Evolutionary conservation across 2,329 filamentous ascomycete species (phyloP).

Genomic region (Ophiostoma sp.): DNA sequence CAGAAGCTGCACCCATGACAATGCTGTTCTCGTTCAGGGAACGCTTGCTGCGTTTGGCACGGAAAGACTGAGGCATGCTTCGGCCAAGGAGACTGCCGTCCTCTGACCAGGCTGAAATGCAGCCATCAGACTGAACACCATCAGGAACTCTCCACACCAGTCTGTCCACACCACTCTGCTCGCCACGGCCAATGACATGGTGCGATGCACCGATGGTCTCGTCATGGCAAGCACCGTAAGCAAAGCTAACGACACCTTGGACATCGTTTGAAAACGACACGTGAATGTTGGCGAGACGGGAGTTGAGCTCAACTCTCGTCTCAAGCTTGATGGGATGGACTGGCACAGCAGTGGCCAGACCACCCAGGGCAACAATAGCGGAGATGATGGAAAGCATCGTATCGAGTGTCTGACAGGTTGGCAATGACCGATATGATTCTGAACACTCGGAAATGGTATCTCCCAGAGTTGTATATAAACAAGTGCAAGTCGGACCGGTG

Average conservation of each 20-base stretch:
- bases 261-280: background rate
- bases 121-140: background rate
- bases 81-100: background rate
- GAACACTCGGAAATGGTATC: background rate
- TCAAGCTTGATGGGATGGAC: conserved; percentile 3
- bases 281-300: background rate
- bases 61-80: background rate
- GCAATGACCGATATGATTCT: background rate
- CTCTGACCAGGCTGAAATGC: conserved; percentile 8
- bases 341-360: background rate
- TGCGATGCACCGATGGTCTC: background rate
- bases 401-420: background rate
- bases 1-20: conserved; percentile 2
- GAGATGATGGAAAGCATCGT: background rate
- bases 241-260: background rate
- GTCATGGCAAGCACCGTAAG: background rate
- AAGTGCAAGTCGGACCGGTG: background rate
- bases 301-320: background rate
- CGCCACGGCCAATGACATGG: conserved; percentile 1
- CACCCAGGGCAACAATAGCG: background rate
- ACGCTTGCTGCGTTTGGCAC: background rate
- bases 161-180: background rate
- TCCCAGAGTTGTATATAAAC: background rate
- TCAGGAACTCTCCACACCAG: conserved; percentile 12
- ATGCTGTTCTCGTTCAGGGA: background rate